Base-by-base conservation (phyloP, 805 yeast species). In the Brettanomyces sp. region DNA sequence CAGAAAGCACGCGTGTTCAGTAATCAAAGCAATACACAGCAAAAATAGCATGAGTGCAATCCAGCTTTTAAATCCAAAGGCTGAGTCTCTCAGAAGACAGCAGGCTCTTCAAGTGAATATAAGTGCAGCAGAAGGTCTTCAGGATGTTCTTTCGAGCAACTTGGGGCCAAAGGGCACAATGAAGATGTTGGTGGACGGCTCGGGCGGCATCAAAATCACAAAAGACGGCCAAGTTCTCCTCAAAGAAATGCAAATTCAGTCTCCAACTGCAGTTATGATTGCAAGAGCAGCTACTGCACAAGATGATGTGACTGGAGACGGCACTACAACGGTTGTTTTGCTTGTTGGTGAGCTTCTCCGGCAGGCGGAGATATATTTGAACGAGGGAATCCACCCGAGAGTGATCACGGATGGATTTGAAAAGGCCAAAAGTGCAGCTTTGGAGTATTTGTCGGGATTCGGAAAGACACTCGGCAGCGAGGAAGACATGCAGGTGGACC, bases 241-340 rank as follows among this genome's bases (percentile, higher is more conserved):
- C 49, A 78, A 85, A 37, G 99, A 93, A 62, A 93, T 93, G 99
- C 99, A 93, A 68, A 91, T 91, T 66, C 93, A 85, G 63, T 81
- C 85, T 51, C 95, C 95, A 9, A 85, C 95, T 3, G 95, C 95
- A 0, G 85, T 85, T 34, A 79, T 85, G 85, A 85, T 85, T 67
- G 95, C 99, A 3, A 77, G 98, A 53, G 99, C 98, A 12, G 99
- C 99, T 43, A 80, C 96, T 41, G 97, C 99, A 0, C 99, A 93
- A 67, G 99, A 93, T 65, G 99, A 93, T 66, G 88, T 93, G 61
- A 86, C 98, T n/a, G 99, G 99, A 43, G 99, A 93, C 66, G 99
- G 99, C 52, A 93, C 99, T 46, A 91, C 98, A 5, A 85, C 96
- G 2, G 99, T 93, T 45, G 91, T 90, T 40, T 73, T 95, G 51